Evolutionary conservation across 164 flowering plant species (phyloP).

Genomic region (Cinnamomum micranthum): DNA sequence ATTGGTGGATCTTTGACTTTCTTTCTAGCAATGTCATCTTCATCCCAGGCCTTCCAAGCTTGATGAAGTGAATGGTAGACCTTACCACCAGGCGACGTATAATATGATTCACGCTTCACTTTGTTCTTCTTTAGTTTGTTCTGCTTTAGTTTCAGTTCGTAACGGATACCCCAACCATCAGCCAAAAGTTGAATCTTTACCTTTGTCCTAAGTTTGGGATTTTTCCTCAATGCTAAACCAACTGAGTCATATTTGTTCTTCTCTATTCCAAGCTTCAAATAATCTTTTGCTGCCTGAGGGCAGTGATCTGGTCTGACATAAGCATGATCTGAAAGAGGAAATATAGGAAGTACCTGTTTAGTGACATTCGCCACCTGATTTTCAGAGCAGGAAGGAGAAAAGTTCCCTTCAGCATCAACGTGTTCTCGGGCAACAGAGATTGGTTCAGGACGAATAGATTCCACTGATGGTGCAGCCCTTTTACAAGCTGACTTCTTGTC

Average conservation of each 20-base stretch:
- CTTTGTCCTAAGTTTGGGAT: slow-evolving; percentile 13
- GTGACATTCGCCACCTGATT: neutral
- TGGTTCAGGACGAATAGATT: neutral
- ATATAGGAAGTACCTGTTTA: neutral
- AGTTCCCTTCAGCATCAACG: neutral
- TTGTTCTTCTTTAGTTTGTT: neutral
- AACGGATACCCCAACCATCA: slow-evolving; percentile 48
- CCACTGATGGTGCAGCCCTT: neutral
- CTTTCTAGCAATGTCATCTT: slow-evolving; percentile 14
- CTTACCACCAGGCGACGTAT: slow-evolving; percentile 40
- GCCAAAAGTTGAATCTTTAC: slow-evolving; percentile 55
- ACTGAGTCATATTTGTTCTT: neutral
- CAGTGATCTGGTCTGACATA: slow-evolving; percentile 31
- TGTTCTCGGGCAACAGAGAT: neutral
- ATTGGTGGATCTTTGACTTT: slow-evolving; percentile 6
- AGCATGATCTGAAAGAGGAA: slow-evolving; percentile 7
- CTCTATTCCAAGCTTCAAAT: slow-evolving; percentile 7
- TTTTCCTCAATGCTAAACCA: neutral
- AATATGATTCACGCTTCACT: slow-evolving; percentile 27
- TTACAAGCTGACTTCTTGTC: neutral
- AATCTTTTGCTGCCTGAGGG: slow-evolving; percentile 49
- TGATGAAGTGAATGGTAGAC: slow-evolving; percentile 35
- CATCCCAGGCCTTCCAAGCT: slow-evolving; percentile 43
- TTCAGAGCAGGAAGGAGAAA: neutral
- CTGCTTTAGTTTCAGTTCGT: neutral